Percentiles rank a stretch among this genome's conserved stretches.
Conservation (phyloP, 169 alveolate genomes). For the Cryptosporidium parvum region DNA sequence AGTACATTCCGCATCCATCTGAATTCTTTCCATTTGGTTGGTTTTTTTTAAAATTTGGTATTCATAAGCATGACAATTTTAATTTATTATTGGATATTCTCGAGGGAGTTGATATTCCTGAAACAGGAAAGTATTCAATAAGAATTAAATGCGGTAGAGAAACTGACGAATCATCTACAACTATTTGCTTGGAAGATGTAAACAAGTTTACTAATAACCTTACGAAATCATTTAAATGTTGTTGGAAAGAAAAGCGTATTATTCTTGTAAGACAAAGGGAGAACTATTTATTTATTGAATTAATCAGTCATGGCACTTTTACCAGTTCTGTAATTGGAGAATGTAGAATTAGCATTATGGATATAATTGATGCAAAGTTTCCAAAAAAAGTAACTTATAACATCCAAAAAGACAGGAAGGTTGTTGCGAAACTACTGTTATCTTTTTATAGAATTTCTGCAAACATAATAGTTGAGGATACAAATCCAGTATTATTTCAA, state of each 20-base stretch:
- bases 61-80: constrained; percentile 61
- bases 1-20: constrained; percentile 64
- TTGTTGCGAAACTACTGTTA: constrained; percentile 28
- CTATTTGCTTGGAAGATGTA: background rate
- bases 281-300: constrained; percentile 43
- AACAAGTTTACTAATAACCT: background rate
- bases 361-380: constrained; percentile 67
- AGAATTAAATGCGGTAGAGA: constrained; percentile 57
- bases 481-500: constrained; percentile 59
- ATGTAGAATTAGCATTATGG: constrained; percentile 56
- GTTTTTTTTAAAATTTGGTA: constrained; percentile 52
- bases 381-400: constrained; percentile 67
- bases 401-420: constrained; percentile 43
- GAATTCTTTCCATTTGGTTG: constrained; percentile 64
- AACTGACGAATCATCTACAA: constrained; percentile 20
- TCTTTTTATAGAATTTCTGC: constrained; percentile 67
- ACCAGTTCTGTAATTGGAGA: constrained; percentile 47
- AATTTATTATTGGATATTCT: constrained; percentile 44
- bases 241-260: constrained; percentile 23
- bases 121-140: constrained; percentile 59
- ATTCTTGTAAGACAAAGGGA: constrained; percentile 73
- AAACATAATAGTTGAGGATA: constrained; percentile 49
- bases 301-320: constrained; percentile 56
- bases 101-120: constrained; percentile 25
- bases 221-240: constrained; percentile 16